A percentile compares a stretch with the other conserved stretches of the same genome.
These are phyloP conservation scores for Phalaenopsis equestris DNA, from an alignment of 106 monocot species.

Conservation along the genomic window DNA sequence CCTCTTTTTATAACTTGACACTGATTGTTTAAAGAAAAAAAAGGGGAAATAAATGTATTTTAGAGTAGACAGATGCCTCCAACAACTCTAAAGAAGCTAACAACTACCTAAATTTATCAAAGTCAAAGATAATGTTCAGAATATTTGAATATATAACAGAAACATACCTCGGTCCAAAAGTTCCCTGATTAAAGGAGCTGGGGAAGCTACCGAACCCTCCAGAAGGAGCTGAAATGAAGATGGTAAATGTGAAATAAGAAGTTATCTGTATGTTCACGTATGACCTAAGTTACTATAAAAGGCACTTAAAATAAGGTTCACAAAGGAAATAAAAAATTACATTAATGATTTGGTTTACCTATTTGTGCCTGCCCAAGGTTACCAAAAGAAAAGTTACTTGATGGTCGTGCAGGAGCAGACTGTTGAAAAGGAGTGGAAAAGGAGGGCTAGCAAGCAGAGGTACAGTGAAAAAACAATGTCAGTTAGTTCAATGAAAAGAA, in stretches of 20 bases:
- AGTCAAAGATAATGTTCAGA: neutral
- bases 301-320: too few relatives aligned
- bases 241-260: too few relatives aligned
- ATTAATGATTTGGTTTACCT: too few relatives aligned
- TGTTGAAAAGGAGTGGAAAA: conserved; percentile 47
- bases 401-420: conserved; percentile 24
- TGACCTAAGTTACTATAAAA: neutral
- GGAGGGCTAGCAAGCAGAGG: conserved; percentile 29
- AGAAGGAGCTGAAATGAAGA: too few relatives aligned
- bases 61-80: neutral
- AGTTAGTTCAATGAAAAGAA: neutral
- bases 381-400: conserved; percentile 52
- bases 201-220: too few relatives aligned
- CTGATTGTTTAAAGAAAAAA: neutral
- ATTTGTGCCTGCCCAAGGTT: conserved; percentile 9
- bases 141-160: conserved; percentile 5
- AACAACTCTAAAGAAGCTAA: neutral
- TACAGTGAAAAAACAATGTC: neutral
- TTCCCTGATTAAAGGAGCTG: too few relatives aligned
- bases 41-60: neutral
- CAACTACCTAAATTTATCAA: neutral
- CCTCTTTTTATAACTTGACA: neutral
- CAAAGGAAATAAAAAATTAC: too few relatives aligned
- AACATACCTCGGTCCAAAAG: too few relatives aligned
- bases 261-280: neutral